phyloP scores from a whole-genome alignment of 495 filamentous ascomycete species.

The Tuber umbilicatum region DNA sequence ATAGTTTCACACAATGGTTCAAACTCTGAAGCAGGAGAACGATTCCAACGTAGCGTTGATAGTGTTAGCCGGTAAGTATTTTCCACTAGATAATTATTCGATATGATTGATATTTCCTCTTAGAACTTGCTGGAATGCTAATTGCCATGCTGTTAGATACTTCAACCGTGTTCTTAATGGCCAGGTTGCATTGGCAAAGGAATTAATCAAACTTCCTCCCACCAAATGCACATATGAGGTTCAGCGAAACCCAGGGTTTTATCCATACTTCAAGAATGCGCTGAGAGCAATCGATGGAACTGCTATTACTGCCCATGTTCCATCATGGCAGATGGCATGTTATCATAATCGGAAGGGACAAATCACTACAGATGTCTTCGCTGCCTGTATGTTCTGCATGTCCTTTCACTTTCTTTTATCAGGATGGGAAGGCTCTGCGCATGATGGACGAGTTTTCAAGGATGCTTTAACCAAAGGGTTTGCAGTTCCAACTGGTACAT shows the following conservation, averaged over 20 bases:
- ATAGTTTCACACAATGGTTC: neutral
- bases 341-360: too few relatives aligned
- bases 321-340: rapidly evolving
- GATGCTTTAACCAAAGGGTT: neutral
- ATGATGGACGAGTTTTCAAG: neutral
- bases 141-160: too few relatives aligned
- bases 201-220: too few relatives aligned
- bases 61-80: neutral
- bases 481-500: neutral
- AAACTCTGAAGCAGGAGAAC: neutral
- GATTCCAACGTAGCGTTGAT: neutral
- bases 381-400: conserved; percentile 9
- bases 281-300: conserved; percentile 25
- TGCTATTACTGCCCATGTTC: conserved; percentile 16
- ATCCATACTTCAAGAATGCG: conserved; percentile 24
- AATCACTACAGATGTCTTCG: conserved; percentile 9
- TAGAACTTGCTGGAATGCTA: too few relatives aligned
- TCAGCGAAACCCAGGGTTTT: neutral
- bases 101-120: neutral
- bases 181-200: too few relatives aligned
- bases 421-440: conserved; percentile 20
- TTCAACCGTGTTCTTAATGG: too few relatives aligned
- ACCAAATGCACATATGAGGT: too few relatives aligned
- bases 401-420: conserved; percentile 8
- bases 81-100: neutral